These are phyloP conservation scores for Petunia hybrid DNA, from an alignment of 305 asterid species.

Conservation along the genomic window DNA sequence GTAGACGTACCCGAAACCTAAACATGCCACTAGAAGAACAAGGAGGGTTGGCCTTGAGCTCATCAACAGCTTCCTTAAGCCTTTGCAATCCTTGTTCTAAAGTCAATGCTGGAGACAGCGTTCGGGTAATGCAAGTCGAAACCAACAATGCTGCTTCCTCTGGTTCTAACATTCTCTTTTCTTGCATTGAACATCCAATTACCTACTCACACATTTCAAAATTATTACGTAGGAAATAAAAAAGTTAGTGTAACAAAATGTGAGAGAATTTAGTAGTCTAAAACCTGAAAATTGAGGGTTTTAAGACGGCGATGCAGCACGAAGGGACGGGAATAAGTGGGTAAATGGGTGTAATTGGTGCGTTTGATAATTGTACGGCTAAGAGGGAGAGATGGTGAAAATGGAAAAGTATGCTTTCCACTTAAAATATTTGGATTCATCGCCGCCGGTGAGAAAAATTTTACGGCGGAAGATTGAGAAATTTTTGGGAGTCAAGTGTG, in stretches of 20 bases:
- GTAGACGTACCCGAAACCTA: slow-evolving; percentile 70
- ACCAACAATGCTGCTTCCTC: slow-evolving; percentile 85
- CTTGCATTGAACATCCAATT: slow-evolving; percentile 58
- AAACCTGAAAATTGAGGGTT: slow-evolving; percentile 9
- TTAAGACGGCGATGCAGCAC: background rate
- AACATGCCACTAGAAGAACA: slow-evolving; percentile 78
- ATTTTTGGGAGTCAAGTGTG: background rate
- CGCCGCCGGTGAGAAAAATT: background rate
- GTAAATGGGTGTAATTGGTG: background rate
- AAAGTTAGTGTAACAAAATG: background rate
- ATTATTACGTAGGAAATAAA: background rate
- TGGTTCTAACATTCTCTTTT: slow-evolving; percentile 55
- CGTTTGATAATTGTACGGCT: background rate
- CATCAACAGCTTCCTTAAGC: slow-evolving; percentile 75
- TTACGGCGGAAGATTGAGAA: background rate
- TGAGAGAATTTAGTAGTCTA: background rate
- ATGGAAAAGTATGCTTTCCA: background rate
- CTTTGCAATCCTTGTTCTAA: slow-evolving; percentile 78
- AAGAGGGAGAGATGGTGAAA: background rate
- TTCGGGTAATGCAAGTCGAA: slow-evolving; percentile 79
- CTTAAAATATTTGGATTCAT: slow-evolving; percentile 3
- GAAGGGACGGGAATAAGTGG: background rate
- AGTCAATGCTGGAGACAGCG: slow-evolving; percentile 77
- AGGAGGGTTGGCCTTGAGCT: slow-evolving; percentile 65
- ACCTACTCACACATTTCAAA: slow-evolving; percentile 51